Base-by-base conservation (phyloP, 768 basidiomycete genomes). In the Tricholoma furcatifolium region DNA sequence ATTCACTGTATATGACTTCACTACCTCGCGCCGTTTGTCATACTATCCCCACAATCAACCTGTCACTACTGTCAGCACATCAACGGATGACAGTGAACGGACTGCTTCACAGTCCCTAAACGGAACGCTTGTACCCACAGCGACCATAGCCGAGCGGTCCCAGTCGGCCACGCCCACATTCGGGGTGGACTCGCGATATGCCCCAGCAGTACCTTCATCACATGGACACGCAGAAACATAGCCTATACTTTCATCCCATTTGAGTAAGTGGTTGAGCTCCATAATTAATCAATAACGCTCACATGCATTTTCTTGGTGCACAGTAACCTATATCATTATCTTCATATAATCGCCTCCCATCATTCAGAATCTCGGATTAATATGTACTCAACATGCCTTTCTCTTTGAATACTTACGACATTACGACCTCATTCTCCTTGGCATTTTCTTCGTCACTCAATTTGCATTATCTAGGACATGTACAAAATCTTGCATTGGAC, bases 41-140 rank as follows among this genome's bases (percentile, higher is more conserved):
- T 95, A 97, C 65, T 96, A 96, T 67, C 91, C 90, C 39, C 86
- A 91, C 57, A 91, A 89, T 62, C 84, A 90, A 60, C 83, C 85
- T 18, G 69, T 78, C 27, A 63, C 68, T 38, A 67, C 73, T n/a
- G 50, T 74, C 15, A 72, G 72, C 35, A 71, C 71, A 14, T 67
- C 73, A n/a, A 68, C 72, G 7, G 73, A 74, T 41, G 65, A 65
- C 59, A 73, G 69, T 0, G 78, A 77, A 41, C 71, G 71, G 35
- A 76, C 76, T 18, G 53, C 74, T 17, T 71, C 70, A 9, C 74
- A 70, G 17, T 78, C 79, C 24, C 63, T 67, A 10, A 74, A 72
- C 36, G 70, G 65, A 24, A 78, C 77, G 2, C 64, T 78, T 31
- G 61, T 74, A 21, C 78, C 71, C 20, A 79, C 73, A 50, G 67